These are phyloP conservation scores for Mucor circinelloides DNA, from an alignment of 371 early-diverging fungal genomes.

Conservation along the genomic window DNA sequence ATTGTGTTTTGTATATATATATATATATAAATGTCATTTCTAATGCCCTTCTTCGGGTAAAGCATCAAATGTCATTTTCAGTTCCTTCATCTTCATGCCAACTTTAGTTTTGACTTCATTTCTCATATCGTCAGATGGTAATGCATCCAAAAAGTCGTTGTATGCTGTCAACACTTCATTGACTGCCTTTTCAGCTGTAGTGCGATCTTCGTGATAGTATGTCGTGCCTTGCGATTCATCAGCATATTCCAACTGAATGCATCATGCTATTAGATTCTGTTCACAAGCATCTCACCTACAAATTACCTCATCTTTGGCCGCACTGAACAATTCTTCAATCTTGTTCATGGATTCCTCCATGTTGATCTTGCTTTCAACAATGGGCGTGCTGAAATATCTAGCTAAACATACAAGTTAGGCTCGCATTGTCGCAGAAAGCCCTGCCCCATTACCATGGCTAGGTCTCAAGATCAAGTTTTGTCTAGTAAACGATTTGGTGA, in stretches of 20 bases:
- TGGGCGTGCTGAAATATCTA: not conserved
- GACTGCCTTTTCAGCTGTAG: slow-evolving; percentile 42
- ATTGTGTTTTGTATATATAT: not conserved
- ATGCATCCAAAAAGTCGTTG: slow-evolving; percentile 25
- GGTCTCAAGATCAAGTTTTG: not conserved
- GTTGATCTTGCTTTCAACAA: not conserved
- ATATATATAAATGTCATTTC: too few relatives aligned
- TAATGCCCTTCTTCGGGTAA: slow-evolving; percentile 34
- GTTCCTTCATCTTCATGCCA: slow-evolving; percentile 41
- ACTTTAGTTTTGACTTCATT: slow-evolving; percentile 38
- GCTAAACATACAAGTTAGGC: not conserved
- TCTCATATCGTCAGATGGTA: slow-evolving; percentile 42
- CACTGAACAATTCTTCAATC: slow-evolving; percentile 39
- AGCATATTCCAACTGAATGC: slow-evolving; percentile 43
- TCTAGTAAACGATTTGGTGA: not conserved
- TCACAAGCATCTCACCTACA: not conserved
- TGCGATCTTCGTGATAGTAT: slow-evolving; percentile 45
- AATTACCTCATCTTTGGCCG: slow-evolving; percentile 43
- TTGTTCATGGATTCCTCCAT: slow-evolving; percentile 40
- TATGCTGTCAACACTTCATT: slow-evolving; percentile 39
- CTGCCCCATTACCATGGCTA: not conserved
- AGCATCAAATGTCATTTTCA: slow-evolving; percentile 44
- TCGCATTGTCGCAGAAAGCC: not conserved
- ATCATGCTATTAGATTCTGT: not conserved
- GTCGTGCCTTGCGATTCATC: slow-evolving; percentile 45